Evolutionary conservation across 1,284 basidiomycete genomes (phyloP).

Genomic region (Trichosporon asahii): DNA sequence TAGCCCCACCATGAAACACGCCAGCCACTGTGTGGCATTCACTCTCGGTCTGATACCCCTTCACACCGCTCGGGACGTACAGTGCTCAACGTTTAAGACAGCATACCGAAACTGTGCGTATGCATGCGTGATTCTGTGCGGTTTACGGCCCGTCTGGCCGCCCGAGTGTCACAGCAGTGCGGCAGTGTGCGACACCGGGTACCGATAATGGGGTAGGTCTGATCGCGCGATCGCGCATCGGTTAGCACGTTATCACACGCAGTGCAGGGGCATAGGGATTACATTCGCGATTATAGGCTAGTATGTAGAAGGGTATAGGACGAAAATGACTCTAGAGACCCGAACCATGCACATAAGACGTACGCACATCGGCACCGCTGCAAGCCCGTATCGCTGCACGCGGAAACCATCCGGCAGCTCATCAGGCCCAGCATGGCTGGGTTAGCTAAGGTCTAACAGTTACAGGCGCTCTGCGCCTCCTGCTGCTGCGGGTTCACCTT

Average conservation of each 20-base stretch:
- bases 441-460: slow-evolving; percentile 15
- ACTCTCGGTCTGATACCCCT: background rate
- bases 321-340: background rate
- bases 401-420: background rate
- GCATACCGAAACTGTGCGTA: background rate
- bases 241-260: background rate
- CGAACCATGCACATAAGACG: background rate
- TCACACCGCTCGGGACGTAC: background rate
- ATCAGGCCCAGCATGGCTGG: background rate
- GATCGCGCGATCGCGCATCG: background rate
- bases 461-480: slow-evolving; percentile 22
- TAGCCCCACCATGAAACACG: background rate
- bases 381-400: background rate
- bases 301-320: background rate
- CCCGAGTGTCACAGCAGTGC: background rate
- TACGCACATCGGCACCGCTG: background rate
- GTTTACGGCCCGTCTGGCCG: background rate
- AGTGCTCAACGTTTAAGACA: background rate
- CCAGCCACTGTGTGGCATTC: background rate
- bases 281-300: slow-evolving; percentile 2
- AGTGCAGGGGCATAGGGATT: background rate
- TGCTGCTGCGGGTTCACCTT: slow-evolving; percentile 30
- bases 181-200: no score
- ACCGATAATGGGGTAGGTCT: background rate
- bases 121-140: background rate